Conservation (phyloP, 139 green algal genomes). For the Spirogloea muscicola region DNA sequence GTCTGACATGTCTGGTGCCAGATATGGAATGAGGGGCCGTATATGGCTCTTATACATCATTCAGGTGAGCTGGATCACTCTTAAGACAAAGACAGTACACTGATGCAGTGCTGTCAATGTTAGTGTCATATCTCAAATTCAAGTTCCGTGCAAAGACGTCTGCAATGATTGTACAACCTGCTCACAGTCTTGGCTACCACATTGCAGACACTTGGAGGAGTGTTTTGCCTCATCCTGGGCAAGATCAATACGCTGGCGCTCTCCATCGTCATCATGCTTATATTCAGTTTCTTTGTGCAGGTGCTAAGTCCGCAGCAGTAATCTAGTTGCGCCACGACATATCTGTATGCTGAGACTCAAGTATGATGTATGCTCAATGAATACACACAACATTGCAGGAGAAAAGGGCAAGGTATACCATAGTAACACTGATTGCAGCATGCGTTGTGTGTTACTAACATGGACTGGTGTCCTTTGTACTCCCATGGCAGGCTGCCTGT, state of each 20-base stretch:
- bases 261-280: conserved; percentile 79
- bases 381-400: too few species aligned
- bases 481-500: conserved; percentile 55
- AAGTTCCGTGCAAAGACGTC: conserved; percentile 48
- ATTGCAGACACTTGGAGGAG: conserved; percentile 35
- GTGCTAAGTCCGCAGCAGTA: too few species aligned
- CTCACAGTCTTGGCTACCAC: conserved; percentile 64
- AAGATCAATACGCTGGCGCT: conserved; percentile 53
- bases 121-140: not conserved
- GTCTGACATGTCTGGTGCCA: conserved; percentile 57
- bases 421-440: too few species aligned
- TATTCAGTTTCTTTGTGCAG: conserved; percentile 76
- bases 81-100: conserved; percentile 49
- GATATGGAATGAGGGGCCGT: conserved; percentile 69
- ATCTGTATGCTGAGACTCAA: too few species aligned
- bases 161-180: not conserved
- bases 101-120: not conserved
- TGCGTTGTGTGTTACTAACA: too few species aligned
- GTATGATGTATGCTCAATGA: too few species aligned
- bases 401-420: too few species aligned
- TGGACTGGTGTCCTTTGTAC: too few species aligned
- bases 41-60: conserved; percentile 68
- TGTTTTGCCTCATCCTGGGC: conserved; percentile 29
- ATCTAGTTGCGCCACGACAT: too few species aligned
- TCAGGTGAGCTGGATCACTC: conserved; percentile 43